Evolutionary conservation across 495 filamentous ascomycete species (phyloP).

Genomic region (Copromyces sp.): DNA sequence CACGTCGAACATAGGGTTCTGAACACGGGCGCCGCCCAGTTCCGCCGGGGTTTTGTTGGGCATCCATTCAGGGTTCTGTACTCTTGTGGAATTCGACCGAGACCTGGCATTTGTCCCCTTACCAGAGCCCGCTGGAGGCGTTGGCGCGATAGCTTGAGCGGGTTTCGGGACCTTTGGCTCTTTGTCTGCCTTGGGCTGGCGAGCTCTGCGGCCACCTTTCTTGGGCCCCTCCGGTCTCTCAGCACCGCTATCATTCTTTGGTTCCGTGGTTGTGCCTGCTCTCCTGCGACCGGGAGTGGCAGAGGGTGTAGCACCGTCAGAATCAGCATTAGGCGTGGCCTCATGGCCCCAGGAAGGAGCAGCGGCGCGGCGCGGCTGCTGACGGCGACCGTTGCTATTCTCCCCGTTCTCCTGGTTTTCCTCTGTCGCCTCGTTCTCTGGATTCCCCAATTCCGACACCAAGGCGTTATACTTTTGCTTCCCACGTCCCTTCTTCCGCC

Average conservation of each 20-base stretch:
- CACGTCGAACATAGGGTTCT: conserved; percentile 25
- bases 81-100: conserved; percentile 35
- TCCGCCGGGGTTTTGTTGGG: conserved; percentile 25
- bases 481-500: conserved; percentile 45
- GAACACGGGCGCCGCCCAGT: conserved; percentile 13
- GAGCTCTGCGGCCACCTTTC: conserved; percentile 32
- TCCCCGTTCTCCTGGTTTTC: conserved; percentile 41
- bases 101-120: conserved; percentile 30
- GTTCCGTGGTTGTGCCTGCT: conserved; percentile 22
- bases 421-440: conserved; percentile 41
- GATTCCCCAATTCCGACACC: conserved; percentile 61
- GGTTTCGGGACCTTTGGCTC: conserved; percentile 21
- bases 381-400: conserved; percentile 36
- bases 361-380: conserved; percentile 41
- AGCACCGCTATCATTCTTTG: conserved; percentile 38
- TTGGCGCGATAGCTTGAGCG: conserved; percentile 31
- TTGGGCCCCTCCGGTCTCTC: conserved; percentile 47
- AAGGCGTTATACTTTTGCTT: conserved; percentile 67
- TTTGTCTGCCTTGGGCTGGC: conserved; percentile 34
- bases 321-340: conserved; percentile 36
- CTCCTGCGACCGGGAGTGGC: conserved; percentile 43
- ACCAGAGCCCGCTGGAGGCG: conserved; percentile 21
- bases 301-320: conserved; percentile 43
- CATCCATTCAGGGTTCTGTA: conserved; percentile 27
- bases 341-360: conserved; percentile 43